Evolutionary conservation across 2,329 filamentous ascomycete genomes (phyloP).

Genomic region (Penicillium hordei): DNA sequence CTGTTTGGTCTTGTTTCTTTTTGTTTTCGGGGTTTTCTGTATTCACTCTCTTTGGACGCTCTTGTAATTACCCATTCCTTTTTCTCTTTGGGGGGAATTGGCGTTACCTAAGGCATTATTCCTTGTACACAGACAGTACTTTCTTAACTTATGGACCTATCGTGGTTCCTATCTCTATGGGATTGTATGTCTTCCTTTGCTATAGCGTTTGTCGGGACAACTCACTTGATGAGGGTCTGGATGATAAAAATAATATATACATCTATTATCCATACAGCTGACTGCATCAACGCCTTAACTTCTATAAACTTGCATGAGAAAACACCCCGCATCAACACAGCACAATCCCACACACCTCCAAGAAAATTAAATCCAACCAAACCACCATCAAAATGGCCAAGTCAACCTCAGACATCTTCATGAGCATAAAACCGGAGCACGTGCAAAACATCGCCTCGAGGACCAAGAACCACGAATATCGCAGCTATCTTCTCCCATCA

Average conservation of each 20-base stretch:
- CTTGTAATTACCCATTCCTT: not conserved
- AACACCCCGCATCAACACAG: not conserved
- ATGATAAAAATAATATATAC: not conserved
- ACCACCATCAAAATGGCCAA: not conserved
- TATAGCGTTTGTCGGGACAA: not conserved
- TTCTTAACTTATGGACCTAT: not conserved
- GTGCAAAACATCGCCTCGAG: slow-evolving; percentile 33
- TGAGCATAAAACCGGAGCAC: slow-evolving; percentile 51
- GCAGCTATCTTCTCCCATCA: slow-evolving; percentile 53
- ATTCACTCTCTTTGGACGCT: not conserved
- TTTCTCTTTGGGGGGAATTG: slow-evolving; percentile 1
- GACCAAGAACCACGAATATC: slow-evolving; percentile 55
- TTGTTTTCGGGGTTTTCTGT: not conserved
- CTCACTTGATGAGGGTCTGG: not conserved
- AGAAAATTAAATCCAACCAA: not conserved
- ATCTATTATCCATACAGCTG: no score
- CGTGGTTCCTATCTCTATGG: not conserved
- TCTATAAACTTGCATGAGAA: not conserved
- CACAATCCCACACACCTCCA: no score
- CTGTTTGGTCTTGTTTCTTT: not conserved
- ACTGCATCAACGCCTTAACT: no score
- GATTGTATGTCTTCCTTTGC: not conserved
- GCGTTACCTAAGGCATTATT: not conserved
- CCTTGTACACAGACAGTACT: not conserved
- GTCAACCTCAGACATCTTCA: slow-evolving; percentile 41